Evolutionary conservation across 2,329 filamentous ascomycete genomes (phyloP), one percentile per base, ranked within the genome.

Genomic region (Apiospora aurea): DNA sequence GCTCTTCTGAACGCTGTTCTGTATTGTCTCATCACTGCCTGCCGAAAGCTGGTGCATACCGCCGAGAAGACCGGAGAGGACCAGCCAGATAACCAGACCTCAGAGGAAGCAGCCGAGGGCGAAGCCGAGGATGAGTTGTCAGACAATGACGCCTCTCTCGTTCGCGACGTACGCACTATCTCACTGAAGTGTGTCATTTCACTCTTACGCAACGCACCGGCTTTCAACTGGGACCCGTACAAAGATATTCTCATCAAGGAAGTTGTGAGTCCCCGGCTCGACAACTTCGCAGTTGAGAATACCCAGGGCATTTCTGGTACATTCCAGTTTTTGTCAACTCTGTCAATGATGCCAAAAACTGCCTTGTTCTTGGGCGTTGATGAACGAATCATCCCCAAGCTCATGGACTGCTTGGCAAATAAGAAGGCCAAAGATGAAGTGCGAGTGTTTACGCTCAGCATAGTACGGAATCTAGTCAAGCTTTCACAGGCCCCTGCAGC

Each of bases 291-390:
- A 0, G 86, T 89, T 6, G 96, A 99, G 83, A 97, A 94, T 61
- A 93, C 94, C 0, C 95, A 99, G 79, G 94, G 94, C 18, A 87
- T 98, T 10, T 98, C 96, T 2, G 93, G 92, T 21, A 88, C 95
- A 53, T 87, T 98, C 73, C 91, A 92, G 74, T 85, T 99, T 6
- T 90, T 99, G 74, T 91, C 90, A 4, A 93, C 93, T 1, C 97
- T 96, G 93, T 92, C 94, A 4, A 88, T 88, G 72, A 87, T 92
- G 29, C 86, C 90, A 0, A 87, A 86, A 73, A 92, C 91, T 0
- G 91, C 92, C 0, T 79, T 91, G 8, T 94, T 96, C 76, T 86
- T 99, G 10, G 81, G 81, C 4, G 80, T 86, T 49, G 89, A 92
- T 16, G 81, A 88, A 10, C 88, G 91, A 21, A 85, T 96, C n/a